These are phyloP conservation scores for Peltaster fructicola DNA, from an alignment of 2,329 filamentous ascomycete species.

Conservation along the genomic window DNA sequence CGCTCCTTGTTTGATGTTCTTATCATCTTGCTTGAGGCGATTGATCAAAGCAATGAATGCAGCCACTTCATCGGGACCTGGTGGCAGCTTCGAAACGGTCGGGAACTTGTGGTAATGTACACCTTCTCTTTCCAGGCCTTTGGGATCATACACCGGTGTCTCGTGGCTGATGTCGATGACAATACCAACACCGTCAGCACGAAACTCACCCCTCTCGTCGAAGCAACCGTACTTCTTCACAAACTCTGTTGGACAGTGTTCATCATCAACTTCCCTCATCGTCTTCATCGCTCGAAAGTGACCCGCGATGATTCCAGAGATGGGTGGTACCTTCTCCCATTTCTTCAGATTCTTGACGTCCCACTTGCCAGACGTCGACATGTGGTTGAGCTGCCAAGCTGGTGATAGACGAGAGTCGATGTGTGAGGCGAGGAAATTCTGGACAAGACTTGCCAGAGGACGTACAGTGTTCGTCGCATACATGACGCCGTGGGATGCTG, in stretches of 20 bases:
- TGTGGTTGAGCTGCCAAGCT: constrained; percentile 79
- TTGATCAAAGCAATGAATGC: constrained; percentile 44
- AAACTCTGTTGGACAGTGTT: constrained; percentile 60
- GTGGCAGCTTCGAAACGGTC: constrained; percentile 81
- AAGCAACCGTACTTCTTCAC: constrained; percentile 46
- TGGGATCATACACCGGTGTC: constrained; percentile 71
- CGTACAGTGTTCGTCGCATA: constrained; percentile 63
- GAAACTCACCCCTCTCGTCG: constrained; percentile 43
- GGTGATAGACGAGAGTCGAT: constrained; percentile 63
- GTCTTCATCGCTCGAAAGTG: constrained; percentile 88
- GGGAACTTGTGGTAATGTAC: constrained; percentile 58
- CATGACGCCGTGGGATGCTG: constrained; percentile 67
- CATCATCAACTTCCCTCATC: constrained; percentile 69
- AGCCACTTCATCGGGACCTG: constrained; percentile 41
- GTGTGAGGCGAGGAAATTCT: constrained; percentile 59
- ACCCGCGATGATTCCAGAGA: constrained; percentile 44
- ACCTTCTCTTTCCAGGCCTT: constrained; percentile 26
- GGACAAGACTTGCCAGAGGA: constrained; percentile 61
- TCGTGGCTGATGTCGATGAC: constrained; percentile 87
- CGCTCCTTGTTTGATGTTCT: constrained; percentile 9
- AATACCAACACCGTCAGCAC: constrained; percentile 30
- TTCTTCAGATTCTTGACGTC: constrained; percentile 92
- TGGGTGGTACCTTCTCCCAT: constrained; percentile 44
- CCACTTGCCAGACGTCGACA: constrained; percentile 87
- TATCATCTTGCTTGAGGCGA: constrained; percentile 20